Base-by-base conservation (phyloP, 2,329 filamentous ascomycete genomes). In the Monosporascus sp. region DNA sequence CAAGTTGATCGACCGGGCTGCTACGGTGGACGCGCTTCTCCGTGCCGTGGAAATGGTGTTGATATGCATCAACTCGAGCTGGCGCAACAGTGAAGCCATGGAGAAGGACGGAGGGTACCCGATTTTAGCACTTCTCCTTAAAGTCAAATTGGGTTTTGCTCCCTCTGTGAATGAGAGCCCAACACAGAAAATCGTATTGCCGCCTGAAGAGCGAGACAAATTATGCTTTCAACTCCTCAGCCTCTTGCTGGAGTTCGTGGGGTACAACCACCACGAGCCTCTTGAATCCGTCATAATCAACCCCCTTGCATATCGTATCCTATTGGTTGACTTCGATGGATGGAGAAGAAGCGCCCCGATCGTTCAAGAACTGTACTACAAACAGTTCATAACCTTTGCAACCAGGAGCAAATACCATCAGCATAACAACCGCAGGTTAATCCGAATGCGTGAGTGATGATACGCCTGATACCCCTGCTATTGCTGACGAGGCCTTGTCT, bases 11-110 rank as follows among this genome's bases (percentile, higher is more conserved):
- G 91, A 97, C 66, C 79, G 86, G 37, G 87, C 94, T 1, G 78
- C 78, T 3, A 86, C 84, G 0, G 77, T 82, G 7, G 84, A 91
- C 48, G 85, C 86, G 45, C 84, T 92, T 27, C 74, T 92, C 9
- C 81, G 89, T 51, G 86, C 92, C 1, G 85, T 95, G 2, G 85
- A 95, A 63, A 88, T 95, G 63, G 77, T 96, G 26, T 91, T 97
- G 57, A 84, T 89, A 59, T 90, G 89, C 55, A 88, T 97, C 49
- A 87, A 89, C 60, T 87, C 89, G 58, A 97, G 89, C 67, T 99
- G 95, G 94, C 84, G 94, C 58, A 97, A 97, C 60, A 97, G 94
- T 61, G 95, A 99, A 68, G 92, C 94, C 26, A 97, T 99, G 88
- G 94, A 99, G 70, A 86, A 89, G 63, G 91, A 96, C 55, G 94